A percentile compares a stretch with the other conserved stretches of the same genome.
These are phyloP conservation scores for Lactarius sanguifluus DNA, from an alignment of 768 basidiomycete species.

Conservation along the genomic window DNA sequence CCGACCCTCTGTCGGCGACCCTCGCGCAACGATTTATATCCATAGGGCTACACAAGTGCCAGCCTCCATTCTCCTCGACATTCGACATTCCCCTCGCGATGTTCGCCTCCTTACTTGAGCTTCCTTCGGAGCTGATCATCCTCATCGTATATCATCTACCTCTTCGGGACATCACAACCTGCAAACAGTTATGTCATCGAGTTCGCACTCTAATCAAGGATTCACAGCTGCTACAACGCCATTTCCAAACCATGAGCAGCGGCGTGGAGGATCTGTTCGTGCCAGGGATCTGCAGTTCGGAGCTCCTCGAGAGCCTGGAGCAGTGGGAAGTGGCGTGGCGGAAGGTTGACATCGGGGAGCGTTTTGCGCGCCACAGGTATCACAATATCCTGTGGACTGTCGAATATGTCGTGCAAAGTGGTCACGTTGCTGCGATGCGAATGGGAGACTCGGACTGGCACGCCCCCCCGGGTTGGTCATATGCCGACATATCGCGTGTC, in stretches of 20 bases:
- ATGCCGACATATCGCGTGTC: conserved; percentile 19
- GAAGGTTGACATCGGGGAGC: conserved; percentile 23
- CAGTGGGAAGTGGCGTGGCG: conserved; percentile 24
- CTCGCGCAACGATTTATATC: conserved; percentile 3
- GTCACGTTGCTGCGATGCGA: conserved; percentile 23
- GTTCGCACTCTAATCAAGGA: conserved; percentile 10
- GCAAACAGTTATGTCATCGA: conserved; percentile 19
- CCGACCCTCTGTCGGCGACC: neutral
- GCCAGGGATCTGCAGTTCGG: conserved; percentile 16
- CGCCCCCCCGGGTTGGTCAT: conserved; percentile 24
- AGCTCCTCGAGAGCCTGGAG: conserved; percentile 18
- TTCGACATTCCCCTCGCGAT: conserved; percentile 4
- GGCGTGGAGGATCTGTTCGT: conserved; percentile 21
- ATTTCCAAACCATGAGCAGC: conserved; percentile 18
- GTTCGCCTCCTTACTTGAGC: conserved; percentile 3
- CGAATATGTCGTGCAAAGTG: conserved; percentile 22
- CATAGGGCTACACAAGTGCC: neutral
- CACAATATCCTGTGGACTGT: conserved; percentile 25
- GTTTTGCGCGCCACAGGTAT: conserved; percentile 21
- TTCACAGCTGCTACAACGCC: conserved; percentile 20
- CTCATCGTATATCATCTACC: conserved; percentile 14
- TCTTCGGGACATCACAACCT: conserved; percentile 16
- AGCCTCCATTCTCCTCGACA: neutral
- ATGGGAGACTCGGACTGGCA: conserved; percentile 23
- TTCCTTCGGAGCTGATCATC: conserved; percentile 18